phyloP scores from a whole-genome alignment of 2,329 filamentous ascomycete genomes.

The Aurifilum marmelostoma region DNA sequence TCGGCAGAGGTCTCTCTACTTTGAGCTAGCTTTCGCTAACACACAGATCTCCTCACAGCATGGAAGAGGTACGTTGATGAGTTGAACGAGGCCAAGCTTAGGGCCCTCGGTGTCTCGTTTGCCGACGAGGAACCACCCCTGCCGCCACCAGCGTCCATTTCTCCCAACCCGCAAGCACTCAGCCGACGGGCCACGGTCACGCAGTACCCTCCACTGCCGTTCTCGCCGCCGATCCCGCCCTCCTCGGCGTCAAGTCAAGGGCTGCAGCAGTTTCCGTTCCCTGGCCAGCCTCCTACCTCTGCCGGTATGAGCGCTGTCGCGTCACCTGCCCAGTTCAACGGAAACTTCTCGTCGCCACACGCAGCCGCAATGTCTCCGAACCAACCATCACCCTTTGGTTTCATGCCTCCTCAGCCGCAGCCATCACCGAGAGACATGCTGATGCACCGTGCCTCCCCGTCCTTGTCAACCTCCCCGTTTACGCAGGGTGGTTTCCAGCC shows the following conservation, averaged over 20 bases:
- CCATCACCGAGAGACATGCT: slow-evolving; percentile 61
- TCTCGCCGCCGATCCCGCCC: slow-evolving; percentile 82
- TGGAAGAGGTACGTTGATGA: slow-evolving; percentile 80
- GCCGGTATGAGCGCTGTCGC: slow-evolving; percentile 62
- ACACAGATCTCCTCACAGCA: slow-evolving; percentile 39
- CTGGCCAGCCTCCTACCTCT: slow-evolving; percentile 61
- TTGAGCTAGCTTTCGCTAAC: slow-evolving; percentile 30
- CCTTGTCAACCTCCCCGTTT: slow-evolving; percentile 62
- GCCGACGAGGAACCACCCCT: slow-evolving; percentile 71
- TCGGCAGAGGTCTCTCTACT: not conserved
- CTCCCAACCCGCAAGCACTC: slow-evolving; percentile 61
- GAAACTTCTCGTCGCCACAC: slow-evolving; percentile 69
- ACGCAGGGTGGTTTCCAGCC: slow-evolving; percentile 54
- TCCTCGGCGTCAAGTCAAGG: slow-evolving; percentile 74
- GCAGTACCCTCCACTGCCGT: slow-evolving; percentile 75
- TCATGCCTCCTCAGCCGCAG: slow-evolving; percentile 63
- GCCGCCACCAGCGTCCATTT: slow-evolving; percentile 61
- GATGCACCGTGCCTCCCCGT: slow-evolving; percentile 66
- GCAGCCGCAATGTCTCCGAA: slow-evolving; percentile 69
- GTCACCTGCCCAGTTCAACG: slow-evolving; percentile 73
- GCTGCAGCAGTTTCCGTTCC: slow-evolving; percentile 60
- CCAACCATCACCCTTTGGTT: slow-evolving; percentile 45
- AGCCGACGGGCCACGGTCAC: slow-evolving; percentile 69
- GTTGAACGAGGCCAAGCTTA: slow-evolving; percentile 87
- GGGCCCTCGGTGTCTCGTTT: slow-evolving; percentile 84